Base-by-base conservation (phyloP, 257 asterid genomes). In the Mentha longifolia region DNA sequence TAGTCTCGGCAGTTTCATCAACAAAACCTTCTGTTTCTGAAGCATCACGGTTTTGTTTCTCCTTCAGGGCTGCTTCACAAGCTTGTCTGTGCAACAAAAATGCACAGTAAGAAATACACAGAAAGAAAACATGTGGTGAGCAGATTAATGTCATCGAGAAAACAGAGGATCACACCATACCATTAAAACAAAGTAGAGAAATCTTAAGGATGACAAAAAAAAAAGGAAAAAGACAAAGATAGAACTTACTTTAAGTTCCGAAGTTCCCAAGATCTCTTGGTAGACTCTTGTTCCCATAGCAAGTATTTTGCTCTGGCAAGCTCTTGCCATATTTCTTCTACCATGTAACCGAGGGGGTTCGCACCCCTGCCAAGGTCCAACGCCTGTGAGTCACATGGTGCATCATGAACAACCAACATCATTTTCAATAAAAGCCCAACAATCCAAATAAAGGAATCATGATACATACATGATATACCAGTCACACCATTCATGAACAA, bases 261-360 rank as follows among this genome's bases (percentile, higher is more conserved):
- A 77, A 91, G 91, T 19, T 91, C 91, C 92, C 86, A 83, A 65
- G 96, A 81, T 41, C 96, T 90, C 78, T 50, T 69, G 49, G 87
- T 76, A 14, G 97, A 88, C 75, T 84, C 89, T 68, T 83, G 68
- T 71, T 94, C 97, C 99, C 99, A 94, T 49, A 57, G 62, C 60
- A 88, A 67, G 79, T 94, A 94, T 83, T 85, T 89, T 56, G 97
- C 99, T 74, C 69, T 89, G 43, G 97, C 92, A 61, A 94, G 96
- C 81, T 85, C 98, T 78, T 77, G 92, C 98, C 98, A 94, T 51
- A 91, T 91, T 76, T 94, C 97, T 79, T 91, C 98, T 64, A 91
- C 92, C 98, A 91, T 88, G 80, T 84, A 85, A 20, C 96, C 86
- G 56, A 83, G 79, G 35, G 96, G 92, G 59, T 83, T 65, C 22